Evolutionary conservation across 371 early-diverging fungal genomes (phyloP).

Genomic region (Blastocladiella emersonii): DNA sequence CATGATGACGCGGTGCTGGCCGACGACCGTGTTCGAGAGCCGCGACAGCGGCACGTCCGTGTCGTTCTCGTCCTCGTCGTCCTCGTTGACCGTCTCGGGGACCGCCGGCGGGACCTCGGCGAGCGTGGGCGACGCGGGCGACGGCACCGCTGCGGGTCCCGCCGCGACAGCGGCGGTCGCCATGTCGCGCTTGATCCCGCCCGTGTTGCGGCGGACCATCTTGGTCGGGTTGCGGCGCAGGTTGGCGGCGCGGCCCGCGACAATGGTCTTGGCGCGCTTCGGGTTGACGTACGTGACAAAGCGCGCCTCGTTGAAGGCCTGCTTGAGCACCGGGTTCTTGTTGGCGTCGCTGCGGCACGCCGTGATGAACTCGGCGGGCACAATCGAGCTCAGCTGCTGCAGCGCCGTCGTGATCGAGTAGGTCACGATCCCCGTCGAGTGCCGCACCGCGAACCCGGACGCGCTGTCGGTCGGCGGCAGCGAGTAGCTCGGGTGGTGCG

Average conservation of each 20-base stretch:
- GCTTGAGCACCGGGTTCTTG: not conserved
- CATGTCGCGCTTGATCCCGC: not conserved
- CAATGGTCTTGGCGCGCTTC: not conserved
- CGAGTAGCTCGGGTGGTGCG: not conserved
- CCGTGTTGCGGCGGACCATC: too few relatives aligned
- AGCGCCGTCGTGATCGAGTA: not conserved
- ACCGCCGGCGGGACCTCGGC: too few relatives aligned
- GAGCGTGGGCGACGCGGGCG: too few relatives aligned
- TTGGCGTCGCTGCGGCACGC: not conserved
- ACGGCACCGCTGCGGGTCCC: too few relatives aligned
- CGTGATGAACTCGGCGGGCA: not conserved
- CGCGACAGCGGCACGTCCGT: not conserved
- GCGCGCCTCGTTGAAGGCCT: not conserved
- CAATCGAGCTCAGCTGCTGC: not conserved
- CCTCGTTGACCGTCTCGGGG: too few relatives aligned
- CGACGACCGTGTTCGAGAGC: slow-evolving; percentile 6
- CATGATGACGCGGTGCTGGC: not conserved
- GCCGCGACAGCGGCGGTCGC: too few relatives aligned
- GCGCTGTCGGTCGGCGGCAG: not conserved
- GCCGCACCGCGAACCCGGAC: not conserved
- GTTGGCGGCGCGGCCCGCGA: not conserved
- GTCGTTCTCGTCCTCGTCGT: not conserved
- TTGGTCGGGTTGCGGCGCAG: not conserved
- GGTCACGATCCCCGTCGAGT: not conserved
- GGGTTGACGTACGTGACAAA: not conserved